A percentile compares a stretch with the other conserved stretches of the same genome.
Conservation (phyloP, 2,329 filamentous ascomycete genomes). For the Sporothrix brunneoviolacea region DNA sequence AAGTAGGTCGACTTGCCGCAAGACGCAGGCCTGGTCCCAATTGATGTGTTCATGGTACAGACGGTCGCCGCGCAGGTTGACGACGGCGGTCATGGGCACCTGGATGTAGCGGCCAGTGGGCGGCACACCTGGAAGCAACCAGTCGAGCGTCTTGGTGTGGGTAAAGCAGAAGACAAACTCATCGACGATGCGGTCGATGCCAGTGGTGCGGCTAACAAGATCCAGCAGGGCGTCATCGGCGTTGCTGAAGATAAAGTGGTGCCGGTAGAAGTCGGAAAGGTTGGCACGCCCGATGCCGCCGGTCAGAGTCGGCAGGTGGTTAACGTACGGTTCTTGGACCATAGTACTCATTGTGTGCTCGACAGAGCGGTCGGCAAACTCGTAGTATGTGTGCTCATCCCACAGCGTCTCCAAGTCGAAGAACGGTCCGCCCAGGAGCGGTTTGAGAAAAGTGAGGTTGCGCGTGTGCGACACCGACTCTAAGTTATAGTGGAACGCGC, state of each 20-base stretch:
- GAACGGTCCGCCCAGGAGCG: conserved; percentile 52
- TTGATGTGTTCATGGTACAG: conserved; percentile 65
- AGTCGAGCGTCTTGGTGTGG: conserved; percentile 57
- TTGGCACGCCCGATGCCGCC: conserved; percentile 61
- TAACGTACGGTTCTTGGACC: conserved; percentile 66
- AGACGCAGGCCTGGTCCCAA: conserved; percentile 60
- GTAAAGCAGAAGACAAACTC: conserved; percentile 63
- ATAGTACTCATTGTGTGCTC: conserved; percentile 72
- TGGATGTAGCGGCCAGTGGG: conserved; percentile 47
- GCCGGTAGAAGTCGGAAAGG: conserved; percentile 60
- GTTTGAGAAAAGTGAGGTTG: conserved; percentile 58
- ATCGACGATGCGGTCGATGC: conserved; percentile 58
- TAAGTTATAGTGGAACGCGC: conserved; percentile 20
- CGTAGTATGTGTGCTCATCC: conserved; percentile 68
- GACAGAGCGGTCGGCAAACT: conserved; percentile 63
- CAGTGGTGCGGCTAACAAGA: conserved; percentile 58
- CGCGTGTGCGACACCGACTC: conserved; percentile 61
- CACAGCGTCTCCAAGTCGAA: conserved; percentile 73
- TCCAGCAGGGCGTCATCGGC: conserved; percentile 60
- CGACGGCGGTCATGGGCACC: conserved; percentile 59
- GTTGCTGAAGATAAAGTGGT: conserved; percentile 72
- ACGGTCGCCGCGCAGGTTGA: conserved; percentile 61
- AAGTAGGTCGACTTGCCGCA: conserved; percentile 56
- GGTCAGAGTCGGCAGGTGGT: too few species aligned
- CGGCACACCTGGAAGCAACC: conserved; percentile 56